A percentile compares a stretch with the other conserved stretches of the same genome.
Evolutionary conservation across 331 rosid genomes (phyloP).

Genomic region (Arachis monticola): DNA sequence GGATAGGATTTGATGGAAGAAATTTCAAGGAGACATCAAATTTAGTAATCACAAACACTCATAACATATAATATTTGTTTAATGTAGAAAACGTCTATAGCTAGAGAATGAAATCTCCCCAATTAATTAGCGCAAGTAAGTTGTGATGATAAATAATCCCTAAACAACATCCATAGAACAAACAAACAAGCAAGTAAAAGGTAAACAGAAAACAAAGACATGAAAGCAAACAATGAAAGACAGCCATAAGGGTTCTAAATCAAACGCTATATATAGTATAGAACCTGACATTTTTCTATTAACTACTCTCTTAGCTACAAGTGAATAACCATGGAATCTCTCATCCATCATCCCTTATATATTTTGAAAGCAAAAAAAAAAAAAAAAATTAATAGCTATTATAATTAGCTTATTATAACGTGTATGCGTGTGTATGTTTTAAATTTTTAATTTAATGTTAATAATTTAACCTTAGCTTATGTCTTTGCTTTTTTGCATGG

Average conservation of each 20-base stretch:
- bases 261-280: constrained; percentile 32
- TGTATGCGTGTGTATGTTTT: constrained; percentile 21
- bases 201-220: constrained; percentile 55
- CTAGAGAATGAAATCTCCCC: neutral
- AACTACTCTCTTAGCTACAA: constrained; percentile 67
- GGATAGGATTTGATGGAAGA: neutral
- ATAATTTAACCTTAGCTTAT: neutral
- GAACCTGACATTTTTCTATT: constrained; percentile 37
- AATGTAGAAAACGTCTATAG: neutral
- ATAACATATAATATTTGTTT: neutral
- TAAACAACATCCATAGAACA: constrained; percentile 52
- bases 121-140: constrained; percentile 37
- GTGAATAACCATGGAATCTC: constrained; percentile 53
- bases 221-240: constrained; percentile 56
- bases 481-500: constrained; percentile 48
- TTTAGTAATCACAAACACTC: neutral
- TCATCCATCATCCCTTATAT: neutral
- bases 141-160: constrained; percentile 41
- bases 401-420: constrained; percentile 11
- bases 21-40: neutral
- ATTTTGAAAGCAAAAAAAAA: constrained; percentile 4
- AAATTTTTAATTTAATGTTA: neutral
- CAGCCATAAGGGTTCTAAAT: constrained; percentile 45
- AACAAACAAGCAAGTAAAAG: constrained; percentile 56
- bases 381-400: neutral